phyloP scores from a whole-genome alignment of 2,329 filamentous ascomycete species.

The Colletotrichum costaricense region DNA sequence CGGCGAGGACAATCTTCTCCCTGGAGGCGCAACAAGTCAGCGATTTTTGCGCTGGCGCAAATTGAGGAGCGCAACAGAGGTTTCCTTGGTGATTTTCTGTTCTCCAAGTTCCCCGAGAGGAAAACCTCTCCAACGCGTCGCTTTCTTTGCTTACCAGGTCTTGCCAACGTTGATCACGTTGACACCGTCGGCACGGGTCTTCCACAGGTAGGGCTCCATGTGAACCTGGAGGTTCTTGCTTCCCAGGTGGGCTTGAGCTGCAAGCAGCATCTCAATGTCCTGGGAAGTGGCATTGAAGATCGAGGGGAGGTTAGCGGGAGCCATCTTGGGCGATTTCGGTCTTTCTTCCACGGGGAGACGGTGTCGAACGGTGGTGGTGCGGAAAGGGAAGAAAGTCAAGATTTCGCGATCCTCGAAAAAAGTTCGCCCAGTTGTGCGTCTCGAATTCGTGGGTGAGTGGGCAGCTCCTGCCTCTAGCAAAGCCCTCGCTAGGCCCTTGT shows the following conservation, averaged over 20 bases:
- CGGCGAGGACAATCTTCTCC: conserved; percentile 99
- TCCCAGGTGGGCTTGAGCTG: conserved; percentile 95
- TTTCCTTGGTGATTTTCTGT: neutral
- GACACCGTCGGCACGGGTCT: conserved; percentile 97
- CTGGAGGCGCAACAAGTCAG: conserved; percentile 56
- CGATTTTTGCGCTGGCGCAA: neutral
- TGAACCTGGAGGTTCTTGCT: conserved; percentile 99
- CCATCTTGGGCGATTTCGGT: conserved; percentile 75
- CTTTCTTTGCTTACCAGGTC: conserved; percentile 85
- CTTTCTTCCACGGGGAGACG: conserved; percentile 36
- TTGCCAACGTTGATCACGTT: conserved; percentile 99
- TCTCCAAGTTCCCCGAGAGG: neutral
- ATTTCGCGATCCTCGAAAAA: conserved; percentile 28
- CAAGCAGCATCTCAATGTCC: conserved; percentile 99
- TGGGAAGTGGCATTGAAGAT: conserved; percentile 96
- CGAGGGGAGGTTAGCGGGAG: conserved; percentile 91
- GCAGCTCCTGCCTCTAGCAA: neutral
- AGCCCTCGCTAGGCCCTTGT: conserved; percentile 5
- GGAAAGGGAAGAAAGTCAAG: conserved; percentile 17
- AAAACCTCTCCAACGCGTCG: neutral
- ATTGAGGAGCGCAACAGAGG: neutral
- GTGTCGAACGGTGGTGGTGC: conserved; percentile 40
- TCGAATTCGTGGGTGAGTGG: conserved; percentile 23
- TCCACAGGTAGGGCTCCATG: conserved; percentile 99
- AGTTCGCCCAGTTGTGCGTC: conserved; percentile 21